These are phyloP conservation scores for Termitomyces sp. DNA, from an alignment of 768 basidiomycete species.

Conservation along the genomic window DNA sequence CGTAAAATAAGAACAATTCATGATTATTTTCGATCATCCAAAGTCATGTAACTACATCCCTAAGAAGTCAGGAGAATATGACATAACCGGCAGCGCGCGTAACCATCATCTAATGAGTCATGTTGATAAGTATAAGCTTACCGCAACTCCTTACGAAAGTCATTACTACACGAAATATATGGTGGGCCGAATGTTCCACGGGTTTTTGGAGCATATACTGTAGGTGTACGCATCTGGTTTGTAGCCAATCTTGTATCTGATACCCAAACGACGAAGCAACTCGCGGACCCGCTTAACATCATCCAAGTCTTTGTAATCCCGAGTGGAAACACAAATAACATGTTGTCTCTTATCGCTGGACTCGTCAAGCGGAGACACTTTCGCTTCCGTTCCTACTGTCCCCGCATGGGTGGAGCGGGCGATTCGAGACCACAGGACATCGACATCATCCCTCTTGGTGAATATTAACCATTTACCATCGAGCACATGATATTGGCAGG, in stretches of 20 bases:
- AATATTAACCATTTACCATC: constrained; percentile 16
- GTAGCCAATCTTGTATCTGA: constrained; percentile 12
- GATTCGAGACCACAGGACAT: constrained; percentile 11
- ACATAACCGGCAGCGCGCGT: no score
- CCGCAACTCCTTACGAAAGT: neutral
- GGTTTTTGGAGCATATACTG: neutral
- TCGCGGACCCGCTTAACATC: constrained; percentile 12
- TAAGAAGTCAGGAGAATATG: neutral
- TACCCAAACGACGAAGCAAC: constrained; percentile 9
- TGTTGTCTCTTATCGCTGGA: neutral
- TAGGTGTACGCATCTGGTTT: constrained; percentile 15
- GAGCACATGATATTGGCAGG: constrained; percentile 2
- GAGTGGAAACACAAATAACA: constrained; percentile 13
- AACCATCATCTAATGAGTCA: no score
- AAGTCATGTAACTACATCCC: neutral
- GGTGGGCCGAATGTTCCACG: neutral
- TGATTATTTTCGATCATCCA: no score
- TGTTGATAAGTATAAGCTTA: neutral
- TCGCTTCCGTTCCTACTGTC: constrained; percentile 9
- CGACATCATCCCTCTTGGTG: neutral
- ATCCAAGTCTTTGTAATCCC: constrained; percentile 8
- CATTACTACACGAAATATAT: neutral
- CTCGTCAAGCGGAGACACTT: constrained; percentile 11
- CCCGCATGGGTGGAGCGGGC: constrained; percentile 12
- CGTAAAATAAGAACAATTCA: no score